These are phyloP conservation scores for Sindora glabra DNA, from an alignment of 306 rosid genomes.

Conservation along the genomic window DNA sequence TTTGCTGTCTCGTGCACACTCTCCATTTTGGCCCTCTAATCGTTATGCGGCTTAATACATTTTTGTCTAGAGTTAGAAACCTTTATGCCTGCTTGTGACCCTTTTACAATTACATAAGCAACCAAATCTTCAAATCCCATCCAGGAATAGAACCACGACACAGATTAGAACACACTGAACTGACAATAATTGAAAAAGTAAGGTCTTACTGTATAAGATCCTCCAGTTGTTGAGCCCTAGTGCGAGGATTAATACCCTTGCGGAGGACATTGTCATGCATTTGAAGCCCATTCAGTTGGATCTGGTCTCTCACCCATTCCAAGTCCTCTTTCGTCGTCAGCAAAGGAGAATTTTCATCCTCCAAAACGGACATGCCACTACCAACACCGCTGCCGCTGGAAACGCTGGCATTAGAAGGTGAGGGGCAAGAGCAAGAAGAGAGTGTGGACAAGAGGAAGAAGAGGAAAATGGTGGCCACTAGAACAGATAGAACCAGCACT, in stretches of 20 bases:
- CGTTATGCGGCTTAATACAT: too few species aligned
- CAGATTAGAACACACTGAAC: too few species aligned
- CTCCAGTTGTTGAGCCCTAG: constrained; percentile 65
- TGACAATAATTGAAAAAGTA: background rate
- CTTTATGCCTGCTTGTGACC: too few species aligned
- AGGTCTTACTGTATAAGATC: constrained; percentile 52
- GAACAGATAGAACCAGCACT: constrained; percentile 38
- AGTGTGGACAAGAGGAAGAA: constrained; percentile 48
- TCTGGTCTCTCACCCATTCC: constrained; percentile 65
- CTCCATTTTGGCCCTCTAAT: background rate
- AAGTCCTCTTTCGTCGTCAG: constrained; percentile 48
- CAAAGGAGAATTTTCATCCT: background rate
- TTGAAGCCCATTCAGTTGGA: constrained; percentile 56
- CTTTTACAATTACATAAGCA: too few species aligned
- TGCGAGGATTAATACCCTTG: constrained; percentile 79
- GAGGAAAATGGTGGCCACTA: constrained; percentile 35
- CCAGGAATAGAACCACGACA: too few species aligned
- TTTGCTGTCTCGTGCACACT: background rate
- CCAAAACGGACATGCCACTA: background rate
- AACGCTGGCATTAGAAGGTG: background rate
- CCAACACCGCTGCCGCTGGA: background rate
- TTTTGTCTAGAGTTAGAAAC: too few species aligned
- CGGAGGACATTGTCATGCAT: constrained; percentile 75
- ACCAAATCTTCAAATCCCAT: too few species aligned
- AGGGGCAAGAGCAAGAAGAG: constrained; percentile 57